Evolutionary conservation across 805 yeast species (phyloP).

Genomic region (Kluyveromyces starmeri): DNA sequence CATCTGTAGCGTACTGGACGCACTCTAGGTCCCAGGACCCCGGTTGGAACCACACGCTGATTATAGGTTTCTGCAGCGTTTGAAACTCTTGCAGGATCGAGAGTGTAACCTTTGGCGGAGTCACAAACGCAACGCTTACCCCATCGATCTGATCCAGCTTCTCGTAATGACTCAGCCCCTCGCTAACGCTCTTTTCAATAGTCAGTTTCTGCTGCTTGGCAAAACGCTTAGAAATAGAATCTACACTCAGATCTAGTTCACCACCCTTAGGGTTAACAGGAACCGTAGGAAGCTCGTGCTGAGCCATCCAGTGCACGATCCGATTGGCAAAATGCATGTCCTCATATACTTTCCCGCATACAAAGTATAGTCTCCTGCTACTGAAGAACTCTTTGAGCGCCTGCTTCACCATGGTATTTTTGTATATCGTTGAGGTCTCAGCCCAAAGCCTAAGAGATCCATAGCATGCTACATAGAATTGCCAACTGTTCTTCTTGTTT

Average conservation of each 20-base stretch:
- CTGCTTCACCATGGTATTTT: slow-evolving; percentile 10
- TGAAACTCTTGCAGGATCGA: slow-evolving; percentile 34
- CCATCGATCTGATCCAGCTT: slow-evolving; percentile 30
- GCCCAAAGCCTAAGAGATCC: no score
- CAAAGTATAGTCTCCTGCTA: slow-evolving; percentile 11
- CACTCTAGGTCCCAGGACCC: slow-evolving; percentile 56
- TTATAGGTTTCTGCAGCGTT: slow-evolving; percentile 15
- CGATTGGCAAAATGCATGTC: slow-evolving; percentile 69
- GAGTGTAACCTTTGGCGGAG: slow-evolving; percentile 60
- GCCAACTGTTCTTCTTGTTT: no score
- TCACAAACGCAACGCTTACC: slow-evolving; percentile 56
- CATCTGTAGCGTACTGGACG: slow-evolving; percentile 33
- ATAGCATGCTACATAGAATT: no score
- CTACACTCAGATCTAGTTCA: slow-evolving; percentile 53
- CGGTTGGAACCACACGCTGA: slow-evolving; percentile 78
- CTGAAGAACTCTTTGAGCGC: slow-evolving; percentile 11
- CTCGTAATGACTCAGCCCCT: slow-evolving; percentile 19
- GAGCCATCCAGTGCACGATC: slow-evolving; percentile 15
- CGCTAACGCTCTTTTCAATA: slow-evolving; percentile 30
- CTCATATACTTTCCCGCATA: slow-evolving; percentile 59
- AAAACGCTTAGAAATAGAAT: slow-evolving; percentile 49
- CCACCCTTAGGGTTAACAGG: slow-evolving; percentile 44
- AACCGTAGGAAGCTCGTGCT: slow-evolving; percentile 28
- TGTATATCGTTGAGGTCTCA: no score
- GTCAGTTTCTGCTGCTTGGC: slow-evolving; percentile 33